Evolutionary conservation across 1,284 basidiomycete genomes (phyloP), one percentile per base, ranked within the genome.

Genomic region (Veloporphyrellus conicus): DNA sequence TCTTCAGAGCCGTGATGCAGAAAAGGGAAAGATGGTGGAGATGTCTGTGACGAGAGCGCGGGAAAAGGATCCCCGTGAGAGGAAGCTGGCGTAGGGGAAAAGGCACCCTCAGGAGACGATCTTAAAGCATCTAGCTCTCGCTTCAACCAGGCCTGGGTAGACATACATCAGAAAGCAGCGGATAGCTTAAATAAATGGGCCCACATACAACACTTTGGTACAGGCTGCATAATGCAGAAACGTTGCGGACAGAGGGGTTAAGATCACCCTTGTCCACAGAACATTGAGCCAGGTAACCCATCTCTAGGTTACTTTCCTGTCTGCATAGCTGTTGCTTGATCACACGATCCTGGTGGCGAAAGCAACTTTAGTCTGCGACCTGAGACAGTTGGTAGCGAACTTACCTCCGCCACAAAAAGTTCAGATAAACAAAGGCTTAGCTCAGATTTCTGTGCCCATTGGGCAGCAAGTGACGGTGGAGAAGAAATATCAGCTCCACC

Each of bases 401-500:
- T 57, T 45, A 80, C 77, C 43, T 68, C 48, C 22, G 60, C 65
- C n/a, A 54, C 70, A 58, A 73, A 74, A 50, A 81, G 73, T 49
- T 84, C 88, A 3, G 76, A 74, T 32, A 97, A 67, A 62, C 84
- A 88, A 19, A 79, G 71, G 27, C 76, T 80, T 22, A 98, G 66
- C 53, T 97, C 93, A 3, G 86, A 77, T 43, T 77, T 75, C 63
- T 94, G 92, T 0, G 91, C 87, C 92, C 90, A 95, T 44, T 83
- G 79, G 1, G 90, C 89, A 2, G 90, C 82, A n/a, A 92, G 62
- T 10, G 77, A 73, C 3, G 84, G 59, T 11, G 75, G 62, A 29
- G 78, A 74, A 19, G 68, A 61, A 20, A 52, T 58, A 14, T 73
- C 74, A 27, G 64, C 46, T 25, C 68, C 68, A 20, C 60, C 53